Evolutionary conservation across 139 green algal genomes (phyloP), one percentile per base, ranked within the genome.

Genomic region (Asterochloris erici): DNA sequence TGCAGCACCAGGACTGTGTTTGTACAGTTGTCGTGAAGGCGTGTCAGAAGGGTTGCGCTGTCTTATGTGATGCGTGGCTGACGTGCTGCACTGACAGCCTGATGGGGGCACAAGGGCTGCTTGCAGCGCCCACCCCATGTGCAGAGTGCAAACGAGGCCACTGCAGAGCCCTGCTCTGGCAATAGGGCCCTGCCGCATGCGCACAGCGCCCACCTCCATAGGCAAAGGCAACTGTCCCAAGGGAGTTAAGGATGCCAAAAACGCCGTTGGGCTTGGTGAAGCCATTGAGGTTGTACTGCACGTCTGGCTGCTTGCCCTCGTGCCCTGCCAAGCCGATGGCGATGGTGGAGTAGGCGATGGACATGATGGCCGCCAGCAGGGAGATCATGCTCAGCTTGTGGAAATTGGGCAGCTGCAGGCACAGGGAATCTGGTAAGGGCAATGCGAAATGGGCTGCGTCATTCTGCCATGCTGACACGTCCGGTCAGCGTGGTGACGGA

Each of bases 241-340:
- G 68, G 1, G 89, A 79, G 64, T 91, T 92, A 64, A 93, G 86
- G 19, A 90, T 79, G 73, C 78, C 78, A 38, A 92, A 87, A 4
- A 83, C 69, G 13, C 85, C 85, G 19, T 87, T 81, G 0, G 84
- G 60, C 0, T 64, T 26, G 16, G 64, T 63, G n/a, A 63, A 81
- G 14, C 64, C n/a, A 79, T 79, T 19, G 17, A 84, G 64, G 24
- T 81, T 83, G 80, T 85, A 82, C 15, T 69, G 14, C 26, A 69
- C n/a, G 26, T 68, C 38, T 16, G 73, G 54, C 54, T 70, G 63
- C 13, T 77, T 63, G 68, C 82, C 82, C 4, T 38, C 60, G 29
- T 68, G 23, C 10, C 74, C 79, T 4, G 76, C 61, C 0, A 63
- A 68, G 0, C 79, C 86, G 11, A 89, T 82, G 0, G 90, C 90